Evolutionary conservation across 768 basidiomycete genomes (phyloP), one percentile per base, ranked within the genome.

Genomic region (Pilatotrama ljubarskyi): DNA sequence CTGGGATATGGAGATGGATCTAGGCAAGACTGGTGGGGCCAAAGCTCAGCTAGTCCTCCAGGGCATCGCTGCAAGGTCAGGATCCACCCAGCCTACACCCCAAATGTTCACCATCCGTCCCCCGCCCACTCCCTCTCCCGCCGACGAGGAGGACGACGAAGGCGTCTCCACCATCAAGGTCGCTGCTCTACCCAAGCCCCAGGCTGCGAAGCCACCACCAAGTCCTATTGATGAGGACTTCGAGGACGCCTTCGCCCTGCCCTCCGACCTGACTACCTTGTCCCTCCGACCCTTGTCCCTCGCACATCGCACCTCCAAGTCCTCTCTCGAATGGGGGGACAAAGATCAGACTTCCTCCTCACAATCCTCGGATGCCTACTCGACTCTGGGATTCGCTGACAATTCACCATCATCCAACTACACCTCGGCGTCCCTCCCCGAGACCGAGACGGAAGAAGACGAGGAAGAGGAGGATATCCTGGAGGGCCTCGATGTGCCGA

Each of bases 291-390:
- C 93, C 52, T 76, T 87, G 56, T 84, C 89, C 29, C 83, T 91
- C 18, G 84, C 80, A 64, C 89, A 91, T 69, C 85, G 88, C 51
- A 82, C 88, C 9, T 93, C 92, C 57, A 93, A 93, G 76, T 84
- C 83, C 51, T 92, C 91, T 0, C 79, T 93, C 25, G 91, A 92
- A 75, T 93, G 91, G 90, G 82, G 88, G 29, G 91, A 93, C 74
- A 90, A 84, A 70, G 90, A 93, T 67, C 84, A 89, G 44, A 89
- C 91, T 1, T 85, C 82, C 5, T 66, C 74, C 13, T 72, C 90
- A 6, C 89, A 90, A 68, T 93, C 91, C n/a, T 93, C 91, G 22
- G 92, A 93, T 70, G 84, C 89, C 9, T 92, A 90, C 66, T 92
- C 91, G 40, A 82, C 86, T 20, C 81, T 93, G 36, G 87, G 90